Base-by-base conservation (phyloP, 2,329 filamentous ascomycete genomes). In the Cephalotrichum gorgonifer region DNA sequence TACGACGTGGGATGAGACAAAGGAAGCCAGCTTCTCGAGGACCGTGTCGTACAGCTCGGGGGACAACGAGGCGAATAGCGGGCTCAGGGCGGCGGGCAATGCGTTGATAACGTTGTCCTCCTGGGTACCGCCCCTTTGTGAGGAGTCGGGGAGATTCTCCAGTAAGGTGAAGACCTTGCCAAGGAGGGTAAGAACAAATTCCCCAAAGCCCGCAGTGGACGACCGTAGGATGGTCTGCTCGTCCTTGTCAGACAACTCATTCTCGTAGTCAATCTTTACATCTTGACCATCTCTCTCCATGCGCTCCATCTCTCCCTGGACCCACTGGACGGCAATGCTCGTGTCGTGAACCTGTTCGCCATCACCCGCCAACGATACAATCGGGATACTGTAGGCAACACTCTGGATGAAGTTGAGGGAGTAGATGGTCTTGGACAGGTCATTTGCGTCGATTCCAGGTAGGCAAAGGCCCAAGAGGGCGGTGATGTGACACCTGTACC, bases 91-190 rank as follows among this genome's bases (percentile, higher is more conserved):
- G 7, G 91, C 88, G 3, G 93, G 93, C 22, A 98, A 70, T 2
- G 90, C 94, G 61, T 97, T 97, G 61, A 97, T 90, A 44, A 98
- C 89, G 58, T 90, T 95, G 59, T 98, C 94, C 64, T 98, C 93
- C 0, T 93, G 93, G 6, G 89, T 94, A 11, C 89, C 89, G 51
- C 87, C 89, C 53, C 91, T 85, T 51, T 91, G 81, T 27, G 88
- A 85, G 9, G 89, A 82, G 67, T 98, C 94, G 1, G 93, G 93
- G 38, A 98, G 71, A 59, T 98, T 98, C 64, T 98, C 93, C 22
- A 98, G 67, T 9, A 98, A 76, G 1, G 90, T 96, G 63, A 98
- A 98, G 7, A 98, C 89, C 58, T 93, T 89, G 47, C 90, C 93
- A 7, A 98, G 73, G 56, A 98, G 84, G 7, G 90, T 88, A 48